These are phyloP conservation scores for Babjeviella inositovora DNA, from an alignment of 805 yeast species.

Conservation along the genomic window DNA sequence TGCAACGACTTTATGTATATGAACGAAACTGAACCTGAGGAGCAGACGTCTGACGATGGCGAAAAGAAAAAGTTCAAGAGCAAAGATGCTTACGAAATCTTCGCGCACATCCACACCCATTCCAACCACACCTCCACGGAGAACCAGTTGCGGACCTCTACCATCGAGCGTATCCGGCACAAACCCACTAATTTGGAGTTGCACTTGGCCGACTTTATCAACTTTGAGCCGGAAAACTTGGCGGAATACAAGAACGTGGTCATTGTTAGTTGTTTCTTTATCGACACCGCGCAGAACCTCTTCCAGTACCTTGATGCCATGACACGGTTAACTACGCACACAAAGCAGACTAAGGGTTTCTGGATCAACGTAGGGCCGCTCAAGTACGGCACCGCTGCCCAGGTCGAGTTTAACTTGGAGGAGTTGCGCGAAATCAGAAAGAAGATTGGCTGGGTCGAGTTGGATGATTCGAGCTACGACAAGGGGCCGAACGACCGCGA, in stretches of 20 bases:
- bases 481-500: conserved; percentile 10
- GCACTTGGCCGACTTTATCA: conserved; percentile 49
- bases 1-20: conserved; percentile 45
- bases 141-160: conserved; percentile 33
- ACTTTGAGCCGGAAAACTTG: conserved; percentile 18
- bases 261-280: conserved; percentile 57
- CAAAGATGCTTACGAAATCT: conserved; percentile 7
- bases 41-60: too few relatives aligned
- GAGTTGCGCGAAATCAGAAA: conserved; percentile 42
- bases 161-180: conserved; percentile 8
- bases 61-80: conserved; percentile 1
- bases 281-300: conserved; percentile 85
- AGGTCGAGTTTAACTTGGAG: conserved; percentile 56
- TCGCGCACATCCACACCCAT: conserved; percentile 34
- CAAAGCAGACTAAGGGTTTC: conserved; percentile 26
- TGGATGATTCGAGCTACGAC: conserved; percentile 13
- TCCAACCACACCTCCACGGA: conserved; percentile 38
- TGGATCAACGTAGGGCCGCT: conserved; percentile 94
- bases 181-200: conserved; percentile 32
- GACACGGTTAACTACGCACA: conserved; percentile 17
- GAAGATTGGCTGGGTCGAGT: conserved; percentile 47
- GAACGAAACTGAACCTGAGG: conserved; percentile 1
- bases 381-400: conserved; percentile 78
- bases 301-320: conserved; percentile 62
- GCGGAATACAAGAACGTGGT: conserved; percentile 26